Base-by-base conservation (phyloP, 116 monocot species). In the Cymodocea nodosa region DNA sequence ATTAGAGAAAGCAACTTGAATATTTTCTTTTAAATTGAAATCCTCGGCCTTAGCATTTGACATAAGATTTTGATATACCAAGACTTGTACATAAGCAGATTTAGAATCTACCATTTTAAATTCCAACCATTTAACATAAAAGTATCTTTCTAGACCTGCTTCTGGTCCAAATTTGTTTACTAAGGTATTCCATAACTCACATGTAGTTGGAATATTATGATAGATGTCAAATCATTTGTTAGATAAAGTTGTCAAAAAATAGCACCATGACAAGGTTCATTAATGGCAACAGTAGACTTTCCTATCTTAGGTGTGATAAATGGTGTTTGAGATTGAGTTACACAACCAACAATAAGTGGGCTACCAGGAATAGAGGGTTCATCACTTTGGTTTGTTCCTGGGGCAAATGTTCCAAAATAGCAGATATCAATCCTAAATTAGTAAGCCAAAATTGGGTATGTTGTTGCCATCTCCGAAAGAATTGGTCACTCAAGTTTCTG, bases 11-110 rank as follows among this genome's bases (percentile, higher is more conserved):
- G 25, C 70, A 11, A 36, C 61, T 62, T 61, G 61, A 30, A 62
- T 12, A 35, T 51, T 60, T 62, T 70, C 62, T 35, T 62, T 30
- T 22, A 62, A 19, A 18, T 50, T 51, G 37, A 51, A 71, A 10
- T 51, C 51, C 17, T 71, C 62, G n/a, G 61, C 20, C 39, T 19
- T 62, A 18, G 62, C 49, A 51, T 62, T 62, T 16, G 23, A 48
- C 11, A 71, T 2, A 12, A 71, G 6, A 51, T 71, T 71, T 50
- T 23, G 40, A 71, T 71, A 71, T 20, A 52, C 52, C 19, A 51
- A 15, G 3, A 62, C 53, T 54, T 61, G 12, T 8, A 14, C 0
- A 0, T 61, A 53, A 15, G 23, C 20, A 2, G 1, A 18, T 62
- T 71, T 71, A 0, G 15, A 6, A 25, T 71, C 62, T 36, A 17